phyloP scores from a whole-genome alignment of 2,329 filamentous ascomycete genomes.

The Phyllosticta citribraziliensis region DNA sequence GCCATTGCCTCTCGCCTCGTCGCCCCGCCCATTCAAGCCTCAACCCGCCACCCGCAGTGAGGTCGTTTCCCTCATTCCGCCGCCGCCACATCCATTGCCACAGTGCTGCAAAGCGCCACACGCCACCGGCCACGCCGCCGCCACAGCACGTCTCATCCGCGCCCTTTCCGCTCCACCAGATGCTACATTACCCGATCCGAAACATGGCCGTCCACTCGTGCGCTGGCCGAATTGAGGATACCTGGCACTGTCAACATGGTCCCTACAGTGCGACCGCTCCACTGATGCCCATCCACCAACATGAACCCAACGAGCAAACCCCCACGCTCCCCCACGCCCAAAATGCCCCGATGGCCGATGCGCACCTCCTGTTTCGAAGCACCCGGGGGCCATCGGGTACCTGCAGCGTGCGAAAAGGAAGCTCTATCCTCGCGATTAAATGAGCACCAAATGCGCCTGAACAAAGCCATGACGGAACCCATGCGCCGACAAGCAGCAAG shows the following conservation, averaged over 20 bases:
- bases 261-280: not conserved
- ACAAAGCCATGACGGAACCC: too few relatives aligned
- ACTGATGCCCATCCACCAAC: not conserved
- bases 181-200: not conserved
- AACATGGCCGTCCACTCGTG: not conserved
- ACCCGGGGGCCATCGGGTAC: too few relatives aligned
- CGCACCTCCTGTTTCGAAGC: too few relatives aligned
- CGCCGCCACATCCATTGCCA: not conserved
- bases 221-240: not conserved
- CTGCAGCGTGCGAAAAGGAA: too few relatives aligned
- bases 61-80: not conserved
- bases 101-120: not conserved
- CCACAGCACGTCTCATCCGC: not conserved
- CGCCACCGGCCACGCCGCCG: not conserved
- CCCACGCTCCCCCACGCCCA: too few relatives aligned
- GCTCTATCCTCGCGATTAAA: too few relatives aligned
- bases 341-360: too few relatives aligned
- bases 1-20: not conserved
- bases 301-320: too few relatives aligned
- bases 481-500: too few relatives aligned
- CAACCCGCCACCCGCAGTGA: not conserved
- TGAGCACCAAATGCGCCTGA: too few relatives aligned
- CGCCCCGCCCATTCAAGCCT: not conserved
- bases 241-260: not conserved
- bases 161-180: not conserved